A percentile compares a stretch with the other conserved stretches of the same genome.
These are phyloP conservation scores for Borealophlyctis nickersoniae DNA, from an alignment of 192 early-diverging fungal genomes.

Conservation along the genomic window DNA sequence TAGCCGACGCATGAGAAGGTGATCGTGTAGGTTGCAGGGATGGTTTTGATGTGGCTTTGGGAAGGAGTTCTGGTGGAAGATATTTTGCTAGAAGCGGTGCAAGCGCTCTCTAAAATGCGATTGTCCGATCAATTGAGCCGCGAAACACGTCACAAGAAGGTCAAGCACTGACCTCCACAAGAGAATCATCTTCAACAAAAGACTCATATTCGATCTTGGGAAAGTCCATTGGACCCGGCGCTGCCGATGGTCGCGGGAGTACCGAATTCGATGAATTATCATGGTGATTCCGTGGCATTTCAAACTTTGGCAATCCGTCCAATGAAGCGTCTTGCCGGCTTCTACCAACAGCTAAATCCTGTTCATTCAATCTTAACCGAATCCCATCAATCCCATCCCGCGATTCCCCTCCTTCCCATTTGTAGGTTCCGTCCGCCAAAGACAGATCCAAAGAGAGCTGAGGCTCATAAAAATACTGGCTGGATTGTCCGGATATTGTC, in stretches of 20 bases:
- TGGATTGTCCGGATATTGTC: background rate
- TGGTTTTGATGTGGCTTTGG: background rate
- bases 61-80: background rate
- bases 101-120: slow-evolving; percentile 2
- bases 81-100: slow-evolving; percentile 14
- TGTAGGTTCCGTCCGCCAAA: slow-evolving; percentile 18
- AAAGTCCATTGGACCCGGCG: slow-evolving; percentile 7
- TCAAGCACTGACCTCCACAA: slow-evolving; percentile 16
- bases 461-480: background rate
- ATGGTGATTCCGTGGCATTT: background rate
- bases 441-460: slow-evolving; percentile 8
- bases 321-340: background rate
- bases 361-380: background rate
- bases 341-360: background rate
- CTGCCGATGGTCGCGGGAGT: background rate
- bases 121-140: too few species aligned
- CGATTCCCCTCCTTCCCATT: background rate
- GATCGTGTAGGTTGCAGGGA: background rate
- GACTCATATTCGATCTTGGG: slow-evolving; percentile 27
- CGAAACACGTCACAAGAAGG: too few species aligned
- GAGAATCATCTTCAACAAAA: slow-evolving; percentile 19
- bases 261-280: background rate
- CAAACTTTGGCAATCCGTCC: background rate
- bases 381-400: background rate
- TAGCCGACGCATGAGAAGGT: background rate